Percentiles rank a stretch among this genome's conserved stretches.
Evolutionary conservation across 139 green algal genomes (phyloP).

Genomic region (Micractinium sp.): DNA sequence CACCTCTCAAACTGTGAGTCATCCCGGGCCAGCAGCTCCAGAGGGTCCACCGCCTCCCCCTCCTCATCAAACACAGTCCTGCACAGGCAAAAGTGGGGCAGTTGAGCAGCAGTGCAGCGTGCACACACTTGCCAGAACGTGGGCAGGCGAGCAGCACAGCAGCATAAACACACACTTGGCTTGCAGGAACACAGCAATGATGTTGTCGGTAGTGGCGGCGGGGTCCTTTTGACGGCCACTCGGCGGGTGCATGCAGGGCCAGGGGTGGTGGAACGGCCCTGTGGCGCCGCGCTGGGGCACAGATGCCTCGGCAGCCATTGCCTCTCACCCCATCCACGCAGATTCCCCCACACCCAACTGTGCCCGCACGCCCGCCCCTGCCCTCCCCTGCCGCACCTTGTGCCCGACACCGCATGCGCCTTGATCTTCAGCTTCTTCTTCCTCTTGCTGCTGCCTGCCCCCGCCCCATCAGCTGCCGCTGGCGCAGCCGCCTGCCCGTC

Average conservation of each 20-base stretch:
- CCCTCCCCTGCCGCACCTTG: background rate
- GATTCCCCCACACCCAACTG: no score
- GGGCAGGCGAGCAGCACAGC: no score
- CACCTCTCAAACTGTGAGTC: background rate
- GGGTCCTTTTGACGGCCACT: no score
- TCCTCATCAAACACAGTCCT: slow-evolving; percentile 84
- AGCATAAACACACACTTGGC: background rate
- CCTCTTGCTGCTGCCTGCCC: slow-evolving; percentile 52
- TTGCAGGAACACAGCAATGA: background rate
- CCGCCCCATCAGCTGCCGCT: background rate
- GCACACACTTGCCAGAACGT: no score
- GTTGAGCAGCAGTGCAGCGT: background rate
- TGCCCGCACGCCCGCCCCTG: no score
- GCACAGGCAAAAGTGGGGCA: background rate
- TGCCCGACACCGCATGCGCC: slow-evolving; percentile 31
- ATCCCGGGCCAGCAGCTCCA: slow-evolving; percentile 62
- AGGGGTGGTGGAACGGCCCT: no score
- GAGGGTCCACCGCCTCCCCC: slow-evolving; percentile 65
- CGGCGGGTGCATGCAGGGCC: no score
- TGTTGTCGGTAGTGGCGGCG: background rate
- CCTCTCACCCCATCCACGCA: no score
- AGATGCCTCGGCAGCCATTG: no score
- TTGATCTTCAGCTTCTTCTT: slow-evolving; percentile 80
- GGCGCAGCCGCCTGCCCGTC: background rate
- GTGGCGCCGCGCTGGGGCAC: no score